Evolutionary conservation across 2,329 filamentous ascomycete species (phyloP).

Genomic region (Cadophora sp.): DNA sequence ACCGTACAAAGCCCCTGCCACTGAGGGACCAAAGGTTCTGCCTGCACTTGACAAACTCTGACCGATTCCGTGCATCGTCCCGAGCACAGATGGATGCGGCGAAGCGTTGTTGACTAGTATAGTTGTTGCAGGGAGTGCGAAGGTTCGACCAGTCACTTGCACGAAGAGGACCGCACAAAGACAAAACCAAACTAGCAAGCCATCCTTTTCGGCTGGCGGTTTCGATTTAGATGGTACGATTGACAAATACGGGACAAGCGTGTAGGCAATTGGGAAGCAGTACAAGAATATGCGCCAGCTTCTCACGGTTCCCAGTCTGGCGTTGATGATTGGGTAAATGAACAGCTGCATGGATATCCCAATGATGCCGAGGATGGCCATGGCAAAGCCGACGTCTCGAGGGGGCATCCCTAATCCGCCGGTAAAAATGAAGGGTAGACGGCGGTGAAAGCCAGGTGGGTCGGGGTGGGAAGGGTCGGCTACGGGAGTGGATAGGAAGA

Average conservation of each 20-base stretch:
- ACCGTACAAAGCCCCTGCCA: constrained; percentile 66
- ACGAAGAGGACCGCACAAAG: constrained; percentile 55
- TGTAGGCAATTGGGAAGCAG: constrained; percentile 74
- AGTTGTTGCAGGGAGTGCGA: constrained; percentile 36
- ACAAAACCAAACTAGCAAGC: constrained; percentile 38
- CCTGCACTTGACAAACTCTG: constrained; percentile 65
- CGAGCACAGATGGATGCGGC: constrained; percentile 63
- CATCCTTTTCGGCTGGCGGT: constrained; percentile 40
- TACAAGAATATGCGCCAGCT: constrained; percentile 71
- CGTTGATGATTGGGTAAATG: constrained; percentile 73
- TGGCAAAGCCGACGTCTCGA: constrained; percentile 73
- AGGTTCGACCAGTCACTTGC: constrained; percentile 77
- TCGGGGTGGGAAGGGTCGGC: constrained; percentile 55
- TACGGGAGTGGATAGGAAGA: constrained; percentile 65
- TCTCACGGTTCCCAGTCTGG: constrained; percentile 68
- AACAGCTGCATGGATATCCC: constrained; percentile 74
- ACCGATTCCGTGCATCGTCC: constrained; percentile 61
- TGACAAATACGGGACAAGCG: constrained; percentile 72
- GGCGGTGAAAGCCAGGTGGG: constrained; percentile 56
- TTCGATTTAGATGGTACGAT: constrained; percentile 58
- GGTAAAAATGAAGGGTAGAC: constrained; percentile 53
- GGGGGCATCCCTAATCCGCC: constrained; percentile 77
- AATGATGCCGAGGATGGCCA: constrained; percentile 75
- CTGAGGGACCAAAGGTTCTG: constrained; percentile 64
- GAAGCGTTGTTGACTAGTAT: constrained; percentile 59